Percentiles rank a stretch among this genome's conserved stretches.
phyloP scores from a whole-genome alignment of 208 protist genomes.

The Wallacemonas collosoma region DNA sequence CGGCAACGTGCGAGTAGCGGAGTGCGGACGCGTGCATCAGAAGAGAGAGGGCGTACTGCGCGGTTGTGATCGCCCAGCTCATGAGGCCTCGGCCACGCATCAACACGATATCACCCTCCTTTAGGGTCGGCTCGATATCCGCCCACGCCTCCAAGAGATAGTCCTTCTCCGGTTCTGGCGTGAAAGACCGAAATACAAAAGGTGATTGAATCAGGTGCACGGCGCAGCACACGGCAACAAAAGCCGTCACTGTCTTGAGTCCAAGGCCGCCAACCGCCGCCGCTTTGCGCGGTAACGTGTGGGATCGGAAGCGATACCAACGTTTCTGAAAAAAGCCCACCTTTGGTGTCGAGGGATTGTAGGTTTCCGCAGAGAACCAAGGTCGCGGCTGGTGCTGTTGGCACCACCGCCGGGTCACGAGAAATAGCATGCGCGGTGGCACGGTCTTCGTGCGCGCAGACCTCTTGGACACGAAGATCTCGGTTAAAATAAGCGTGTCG shows the following conservation, averaged over 20 bases:
- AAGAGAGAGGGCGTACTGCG: conserved; percentile 48
- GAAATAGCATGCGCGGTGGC: not conserved
- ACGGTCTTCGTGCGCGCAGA: no score
- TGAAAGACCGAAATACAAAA: conserved; percentile 40
- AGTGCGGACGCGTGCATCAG: conserved; percentile 45
- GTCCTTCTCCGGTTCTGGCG: conserved; percentile 32
- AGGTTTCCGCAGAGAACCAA: not conserved
- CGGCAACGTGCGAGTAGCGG: conserved; percentile 83
- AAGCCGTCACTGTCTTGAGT: conserved; percentile 23
- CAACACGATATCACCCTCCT: conserved; percentile 73
- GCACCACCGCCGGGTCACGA: conserved; percentile 5
- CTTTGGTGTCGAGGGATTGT: not conserved
- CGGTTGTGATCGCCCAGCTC: conserved; percentile 57
- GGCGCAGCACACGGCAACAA: conserved; percentile 39
- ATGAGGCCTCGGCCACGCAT: conserved; percentile 60
- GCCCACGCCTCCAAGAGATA: conserved; percentile 68
- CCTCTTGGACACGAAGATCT: no score
- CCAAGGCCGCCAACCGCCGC: conserved; percentile 23
- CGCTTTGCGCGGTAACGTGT: conserved; percentile 21
- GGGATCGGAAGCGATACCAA: conserved; percentile 22
- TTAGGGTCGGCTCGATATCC: conserved; percentile 74
- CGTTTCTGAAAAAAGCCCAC: conserved; percentile 11
- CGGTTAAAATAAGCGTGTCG: no score
- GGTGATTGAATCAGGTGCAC: conserved; percentile 35
- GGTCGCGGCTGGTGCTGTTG: conserved; percentile 12